Evolutionary conservation across 495 filamentous ascomycete genomes (phyloP), one percentile per base, ranked within the genome.

Genomic region (Daldinia concentrica): DNA sequence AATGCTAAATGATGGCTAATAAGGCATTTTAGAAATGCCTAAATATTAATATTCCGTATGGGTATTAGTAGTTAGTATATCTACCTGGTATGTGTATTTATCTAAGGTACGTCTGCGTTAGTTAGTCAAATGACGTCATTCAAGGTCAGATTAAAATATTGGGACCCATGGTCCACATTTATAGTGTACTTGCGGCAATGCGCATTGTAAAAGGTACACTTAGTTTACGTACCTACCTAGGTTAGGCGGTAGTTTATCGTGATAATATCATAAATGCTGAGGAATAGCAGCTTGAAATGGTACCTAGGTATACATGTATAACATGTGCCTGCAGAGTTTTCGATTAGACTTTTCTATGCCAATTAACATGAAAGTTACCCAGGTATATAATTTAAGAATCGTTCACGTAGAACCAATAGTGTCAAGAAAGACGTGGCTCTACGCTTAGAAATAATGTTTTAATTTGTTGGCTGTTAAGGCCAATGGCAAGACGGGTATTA

Each of bases 161-260:
- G 6, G 36, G 36, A 29, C 61, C 61, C 26, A 34, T 36, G 4
- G 9, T 55, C 36, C 36, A 64, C 61, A 30, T 43, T 41, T 17
- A n/a, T n/a, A n/a, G n/a, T n/a, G 51, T 63, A 22, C 32, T 29
- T 56, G 26, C 50, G 30, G 54, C 8, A 64, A 43, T 52, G 7
- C 29, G 32, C 54, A 34, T 36, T n/a, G 50, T 2, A 52, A 29
- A 27, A 15, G 15, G 12, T 14, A 32, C 7, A n/a, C 7, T 9
- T 6, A 30, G 29, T 30, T 30, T 30, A 30, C n/a, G n/a, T n/a
- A n/a, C n/a, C n/a, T n/a, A n/a, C n/a, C n/a, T n/a, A n/a, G n/a
- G n/a, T n/a, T n/a, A n/a, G n/a, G n/a, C n/a, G n/a, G n/a, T 27
- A 27, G 26, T 27, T 27, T 27, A 27, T 4, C 4, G 26, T 29